A percentile compares a stretch with the other conserved stretches of the same genome.
These are phyloP conservation scores for Fraxinus greggii DNA, from an alignment of 305 asterid species.

Conservation along the genomic window DNA sequence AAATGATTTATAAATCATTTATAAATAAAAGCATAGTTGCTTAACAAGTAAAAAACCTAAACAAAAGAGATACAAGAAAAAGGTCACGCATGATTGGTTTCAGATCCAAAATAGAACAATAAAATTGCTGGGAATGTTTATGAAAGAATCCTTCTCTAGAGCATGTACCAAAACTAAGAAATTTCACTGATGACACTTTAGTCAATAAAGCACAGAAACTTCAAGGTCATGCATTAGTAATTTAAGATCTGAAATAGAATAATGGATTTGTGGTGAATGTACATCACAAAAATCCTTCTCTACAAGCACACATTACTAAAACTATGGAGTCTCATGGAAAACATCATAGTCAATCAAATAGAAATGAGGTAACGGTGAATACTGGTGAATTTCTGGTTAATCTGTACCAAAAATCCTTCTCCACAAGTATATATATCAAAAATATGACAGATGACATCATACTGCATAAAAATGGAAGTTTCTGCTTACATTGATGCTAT, in stretches of 20 bases:
- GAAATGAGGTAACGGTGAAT: background rate
- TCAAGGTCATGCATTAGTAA: background rate
- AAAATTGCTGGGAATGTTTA: background rate
- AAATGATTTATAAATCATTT: background rate
- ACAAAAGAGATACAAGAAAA: background rate
- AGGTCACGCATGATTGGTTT: background rate
- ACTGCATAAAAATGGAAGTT: slow-evolving; percentile 6
- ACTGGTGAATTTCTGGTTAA: background rate
- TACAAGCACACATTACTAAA: background rate
- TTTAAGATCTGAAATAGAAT: background rate
- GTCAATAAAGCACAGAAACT: background rate
- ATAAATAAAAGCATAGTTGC: background rate
- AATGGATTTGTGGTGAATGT: background rate
- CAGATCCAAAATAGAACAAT: background rate
- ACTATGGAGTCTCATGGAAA: background rate
- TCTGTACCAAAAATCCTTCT: background rate
- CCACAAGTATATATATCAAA: background rate
- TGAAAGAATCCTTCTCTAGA: background rate
- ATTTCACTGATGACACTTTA: background rate
- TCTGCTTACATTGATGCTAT: slow-evolving; percentile 79
- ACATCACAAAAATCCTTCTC: background rate
- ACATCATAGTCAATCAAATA: background rate
- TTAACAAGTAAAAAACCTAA: background rate
- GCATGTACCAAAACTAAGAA: background rate
- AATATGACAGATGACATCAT: background rate